phyloP scores from a whole-genome alignment of 306 rosid species.

The Biancaea sappan region DNA sequence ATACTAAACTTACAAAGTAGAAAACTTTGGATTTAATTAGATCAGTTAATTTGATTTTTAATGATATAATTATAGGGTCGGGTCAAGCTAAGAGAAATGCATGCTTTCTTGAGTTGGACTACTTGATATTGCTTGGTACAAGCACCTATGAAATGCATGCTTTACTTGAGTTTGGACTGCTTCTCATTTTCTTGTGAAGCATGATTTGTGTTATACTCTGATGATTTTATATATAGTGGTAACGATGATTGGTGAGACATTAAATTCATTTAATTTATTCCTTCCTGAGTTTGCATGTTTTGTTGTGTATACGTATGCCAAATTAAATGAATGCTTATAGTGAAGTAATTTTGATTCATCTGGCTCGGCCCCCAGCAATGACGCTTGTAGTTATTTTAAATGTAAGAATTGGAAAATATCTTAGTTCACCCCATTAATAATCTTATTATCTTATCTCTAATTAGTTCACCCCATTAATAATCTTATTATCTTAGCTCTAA shows the following conservation, averaged over 20 bases:
- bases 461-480: neutral
- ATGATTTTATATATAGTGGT: neutral
- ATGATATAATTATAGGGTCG: neutral
- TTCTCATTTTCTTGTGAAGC: neutral
- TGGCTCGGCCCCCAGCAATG: neutral
- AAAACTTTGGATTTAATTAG: neutral
- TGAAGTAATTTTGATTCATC: neutral
- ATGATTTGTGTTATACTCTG: neutral
- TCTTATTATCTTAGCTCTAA: neutral
- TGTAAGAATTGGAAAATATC: neutral
- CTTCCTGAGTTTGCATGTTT: neutral
- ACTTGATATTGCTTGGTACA: neutral
- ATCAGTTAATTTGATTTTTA: conserved; percentile 1
- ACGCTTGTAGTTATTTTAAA: neutral
- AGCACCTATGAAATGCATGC: neutral
- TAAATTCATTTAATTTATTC: neutral
- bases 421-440: neutral
- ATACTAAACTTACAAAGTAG: neutral
- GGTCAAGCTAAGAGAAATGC: neutral
- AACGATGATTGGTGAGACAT: neutral
- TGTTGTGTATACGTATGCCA: neutral
- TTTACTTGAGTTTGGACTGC: neutral
- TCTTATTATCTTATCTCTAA: neutral
- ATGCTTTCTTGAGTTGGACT: too few species aligned
- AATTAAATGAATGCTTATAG: neutral